Conservation (phyloP, 768 basidiomycete genomes). For the Rhizopogon rudus region DNA sequence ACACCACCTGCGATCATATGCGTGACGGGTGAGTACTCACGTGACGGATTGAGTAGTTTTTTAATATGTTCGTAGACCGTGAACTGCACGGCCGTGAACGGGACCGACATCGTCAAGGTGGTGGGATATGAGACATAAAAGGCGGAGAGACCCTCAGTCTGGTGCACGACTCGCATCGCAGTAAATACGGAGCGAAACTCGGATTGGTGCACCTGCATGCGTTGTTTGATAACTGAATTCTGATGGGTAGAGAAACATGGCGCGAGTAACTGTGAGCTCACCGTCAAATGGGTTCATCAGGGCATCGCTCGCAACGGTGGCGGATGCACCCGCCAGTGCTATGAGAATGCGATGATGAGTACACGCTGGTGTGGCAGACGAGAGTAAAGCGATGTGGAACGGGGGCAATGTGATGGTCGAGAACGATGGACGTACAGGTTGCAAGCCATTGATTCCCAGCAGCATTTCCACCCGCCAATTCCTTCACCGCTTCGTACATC, state of each 20-base stretch:
- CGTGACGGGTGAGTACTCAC: conserved; percentile 86
- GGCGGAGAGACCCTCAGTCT: conserved; percentile 78
- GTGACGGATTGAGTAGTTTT: conserved; percentile 75
- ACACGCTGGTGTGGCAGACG: background rate
- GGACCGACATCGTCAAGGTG: conserved; percentile 92
- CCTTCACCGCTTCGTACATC: conserved; percentile 91
- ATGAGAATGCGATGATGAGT: conserved; percentile 11
- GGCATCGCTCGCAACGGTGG: conserved; percentile 93
- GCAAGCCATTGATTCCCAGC: conserved; percentile 78
- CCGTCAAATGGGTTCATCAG: conserved; percentile 99
- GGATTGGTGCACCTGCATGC: conserved; percentile 97
- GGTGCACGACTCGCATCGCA: conserved; percentile 85
- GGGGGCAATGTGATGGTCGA: conserved; percentile 1
- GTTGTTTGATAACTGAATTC: conserved; percentile 89
- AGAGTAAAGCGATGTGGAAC: conserved; percentile 1
- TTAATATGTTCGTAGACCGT: conserved; percentile 95
- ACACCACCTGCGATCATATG: conserved; percentile 91
- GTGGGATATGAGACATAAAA: conserved; percentile 99
- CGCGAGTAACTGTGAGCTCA: conserved; percentile 32
- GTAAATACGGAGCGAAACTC: conserved; percentile 81
- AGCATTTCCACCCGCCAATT: conserved; percentile 81
- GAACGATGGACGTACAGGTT: conserved; percentile 59
- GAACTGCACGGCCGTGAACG: conserved; percentile 98
- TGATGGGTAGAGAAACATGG: conserved; percentile 6
- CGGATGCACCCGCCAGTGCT: conserved; percentile 92